These are phyloP conservation scores for Seiridium unicorne DNA, from an alignment of 2,329 filamentous ascomycete species.

Conservation along the genomic window DNA sequence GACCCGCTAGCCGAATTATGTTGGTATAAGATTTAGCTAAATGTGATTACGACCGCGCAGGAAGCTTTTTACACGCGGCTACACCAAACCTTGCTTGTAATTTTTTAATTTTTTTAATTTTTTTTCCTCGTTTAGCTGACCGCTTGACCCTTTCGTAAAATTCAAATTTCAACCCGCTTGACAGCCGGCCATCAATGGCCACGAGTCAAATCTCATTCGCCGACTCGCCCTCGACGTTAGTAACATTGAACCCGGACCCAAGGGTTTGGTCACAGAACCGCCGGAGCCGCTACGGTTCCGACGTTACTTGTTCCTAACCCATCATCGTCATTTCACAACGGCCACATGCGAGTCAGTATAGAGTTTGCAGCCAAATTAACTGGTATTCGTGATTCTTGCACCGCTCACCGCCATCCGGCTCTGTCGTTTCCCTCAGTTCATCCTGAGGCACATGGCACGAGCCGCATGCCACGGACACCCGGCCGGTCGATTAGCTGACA, in stretches of 20 bases:
- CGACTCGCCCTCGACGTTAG: neutral
- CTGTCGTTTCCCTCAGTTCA: neutral
- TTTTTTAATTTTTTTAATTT: neutral
- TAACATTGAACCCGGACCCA: neutral
- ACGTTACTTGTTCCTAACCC: neutral
- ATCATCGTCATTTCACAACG: neutral
- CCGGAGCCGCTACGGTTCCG: neutral
- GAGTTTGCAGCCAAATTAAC: constrained; percentile 3
- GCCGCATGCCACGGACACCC: neutral
- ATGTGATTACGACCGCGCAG: neutral
- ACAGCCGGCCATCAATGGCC: neutral
- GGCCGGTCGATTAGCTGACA: neutral
- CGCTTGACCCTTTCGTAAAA: neutral
- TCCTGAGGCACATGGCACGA: neutral
- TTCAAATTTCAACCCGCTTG: neutral
- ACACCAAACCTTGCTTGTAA: constrained; percentile 1
- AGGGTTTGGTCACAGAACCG: neutral
- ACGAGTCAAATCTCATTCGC: neutral
- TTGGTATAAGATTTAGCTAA: constrained; percentile 7
- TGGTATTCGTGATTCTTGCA: neutral
- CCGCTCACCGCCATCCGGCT: neutral
- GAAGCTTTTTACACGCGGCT: neutral
- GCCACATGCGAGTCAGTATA: neutral
- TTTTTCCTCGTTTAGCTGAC: neutral
- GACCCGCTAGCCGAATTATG: neutral